Percentiles rank a stretch among this genome's conserved stretches.
Conservation (phyloP, 2,329 filamentous ascomycete genomes). For the Apiospora hydei region DNA sequence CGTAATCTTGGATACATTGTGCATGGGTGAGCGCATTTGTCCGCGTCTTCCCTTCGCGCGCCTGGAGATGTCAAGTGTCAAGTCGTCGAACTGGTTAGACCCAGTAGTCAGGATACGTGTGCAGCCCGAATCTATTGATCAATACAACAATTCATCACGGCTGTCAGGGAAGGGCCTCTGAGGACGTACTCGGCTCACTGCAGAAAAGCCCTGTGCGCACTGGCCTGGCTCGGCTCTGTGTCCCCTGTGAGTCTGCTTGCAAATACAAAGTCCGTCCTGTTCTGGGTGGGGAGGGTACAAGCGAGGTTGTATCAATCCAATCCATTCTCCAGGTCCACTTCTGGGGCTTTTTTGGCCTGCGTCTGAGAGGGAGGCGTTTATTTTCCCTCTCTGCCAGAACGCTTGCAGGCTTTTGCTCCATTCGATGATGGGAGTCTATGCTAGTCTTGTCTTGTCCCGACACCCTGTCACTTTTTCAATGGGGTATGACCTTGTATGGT, state of each 20-base stretch:
- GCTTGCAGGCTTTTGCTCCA: neutral
- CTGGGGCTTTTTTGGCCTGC: neutral
- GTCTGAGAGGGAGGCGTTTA: slow-evolving; percentile 3
- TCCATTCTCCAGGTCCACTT: slow-evolving; percentile 15
- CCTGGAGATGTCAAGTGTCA: neutral
- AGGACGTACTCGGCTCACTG: neutral
- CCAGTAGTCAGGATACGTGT: neutral
- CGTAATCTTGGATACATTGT: neutral
- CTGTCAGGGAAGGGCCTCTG: neutral
- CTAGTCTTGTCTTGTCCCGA: slow-evolving; percentile 14
- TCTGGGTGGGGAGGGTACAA: slow-evolving; percentile 6
- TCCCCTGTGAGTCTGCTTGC: neutral
- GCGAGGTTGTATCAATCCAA: neutral
- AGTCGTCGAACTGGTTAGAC: neutral
- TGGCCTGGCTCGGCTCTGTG: neutral
- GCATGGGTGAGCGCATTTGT: neutral
- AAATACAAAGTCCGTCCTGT: neutral
- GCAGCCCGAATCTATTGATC: neutral
- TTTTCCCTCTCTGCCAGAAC: neutral
- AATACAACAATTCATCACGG: neutral
- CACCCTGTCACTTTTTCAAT: slow-evolving; percentile 20
- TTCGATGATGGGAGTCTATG: neutral
- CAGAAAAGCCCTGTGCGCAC: neutral
- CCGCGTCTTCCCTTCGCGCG: neutral
- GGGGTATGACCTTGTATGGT: neutral